These are phyloP conservation scores for Penicillium parvum DNA, from an alignment of 495 filamentous ascomycete species.

Conservation along the genomic window DNA sequence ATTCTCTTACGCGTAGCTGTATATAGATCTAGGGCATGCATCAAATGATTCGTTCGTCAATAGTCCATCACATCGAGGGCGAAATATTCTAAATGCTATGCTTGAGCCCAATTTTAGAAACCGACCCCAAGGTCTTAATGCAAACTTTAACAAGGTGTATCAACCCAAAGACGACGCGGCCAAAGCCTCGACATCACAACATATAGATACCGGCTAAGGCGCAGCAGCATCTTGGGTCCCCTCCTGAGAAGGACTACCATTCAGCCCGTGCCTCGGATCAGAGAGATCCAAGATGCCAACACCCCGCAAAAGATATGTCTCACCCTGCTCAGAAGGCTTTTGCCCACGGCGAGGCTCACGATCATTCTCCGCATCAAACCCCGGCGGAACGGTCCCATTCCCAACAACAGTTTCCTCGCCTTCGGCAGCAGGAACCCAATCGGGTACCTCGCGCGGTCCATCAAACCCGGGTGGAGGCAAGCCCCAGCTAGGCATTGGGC, in stretches of 20 bases:
- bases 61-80: no score
- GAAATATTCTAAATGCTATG: background rate
- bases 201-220: background rate
- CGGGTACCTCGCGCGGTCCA: slow-evolving; percentile 53
- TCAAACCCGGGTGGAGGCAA: slow-evolving; percentile 61
- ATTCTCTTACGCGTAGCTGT: no score
- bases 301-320: slow-evolving; percentile 16
- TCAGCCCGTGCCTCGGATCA: slow-evolving; percentile 4
- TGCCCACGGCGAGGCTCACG: background rate
- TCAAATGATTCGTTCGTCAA: no score
- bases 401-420: slow-evolving; percentile 36
- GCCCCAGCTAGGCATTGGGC: slow-evolving; percentile 80
- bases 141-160: background rate
- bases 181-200: background rate
- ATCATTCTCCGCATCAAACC: slow-evolving; percentile 22
- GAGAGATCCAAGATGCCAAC: slow-evolving; percentile 19
- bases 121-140: background rate
- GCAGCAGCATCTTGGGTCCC: background rate
- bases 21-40: no score
- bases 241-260: background rate
- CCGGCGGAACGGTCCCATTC: slow-evolving; percentile 30
- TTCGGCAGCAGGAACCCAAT: slow-evolving; percentile 34
- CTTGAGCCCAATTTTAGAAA: background rate
- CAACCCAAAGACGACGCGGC: background rate
- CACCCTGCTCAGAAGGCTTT: no score